Conservation (phyloP, 441 rosid species). For the Bruguiera hainesii region DNA sequence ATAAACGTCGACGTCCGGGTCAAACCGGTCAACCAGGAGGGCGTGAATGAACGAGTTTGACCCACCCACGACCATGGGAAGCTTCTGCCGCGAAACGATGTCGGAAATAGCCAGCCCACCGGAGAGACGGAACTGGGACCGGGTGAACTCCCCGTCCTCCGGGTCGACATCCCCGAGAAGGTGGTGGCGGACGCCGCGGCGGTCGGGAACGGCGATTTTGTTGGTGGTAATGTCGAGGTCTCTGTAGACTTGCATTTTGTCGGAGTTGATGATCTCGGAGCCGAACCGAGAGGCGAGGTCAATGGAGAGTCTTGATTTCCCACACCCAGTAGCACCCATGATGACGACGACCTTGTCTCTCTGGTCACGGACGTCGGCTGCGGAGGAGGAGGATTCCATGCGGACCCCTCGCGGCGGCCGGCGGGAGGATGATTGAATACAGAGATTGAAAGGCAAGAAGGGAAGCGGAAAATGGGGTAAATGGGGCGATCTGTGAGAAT, state of each 20-base stretch:
- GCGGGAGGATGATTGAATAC: neutral
- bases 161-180: constrained; percentile 53
- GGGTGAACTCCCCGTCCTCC: constrained; percentile 43
- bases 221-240: constrained; percentile 84
- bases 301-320: constrained; percentile 71
- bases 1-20: constrained; percentile 48
- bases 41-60: constrained; percentile 82
- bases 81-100: constrained; percentile 35
- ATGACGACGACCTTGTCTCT: constrained; percentile 65
- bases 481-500: neutral
- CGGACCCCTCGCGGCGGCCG: constrained; percentile 15
- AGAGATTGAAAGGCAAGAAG: too few relatives aligned
- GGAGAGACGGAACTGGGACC: constrained; percentile 45
- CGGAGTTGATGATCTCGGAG: constrained; percentile 72
- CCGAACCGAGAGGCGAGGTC: constrained; percentile 55
- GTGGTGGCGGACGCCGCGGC: constrained; percentile 64
- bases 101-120: constrained; percentile 41
- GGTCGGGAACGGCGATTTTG: constrained; percentile 54
- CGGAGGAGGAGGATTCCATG: constrained; percentile 23
- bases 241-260: constrained; percentile 75
- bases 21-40: constrained; percentile 49
- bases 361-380: constrained; percentile 1
- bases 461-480: neutral
- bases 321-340: constrained; percentile 88
- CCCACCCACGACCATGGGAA: constrained; percentile 82